Conservation (phyloP, 2,329 filamentous ascomycete genomes). For the Knoxdaviesia proteae region DNA sequence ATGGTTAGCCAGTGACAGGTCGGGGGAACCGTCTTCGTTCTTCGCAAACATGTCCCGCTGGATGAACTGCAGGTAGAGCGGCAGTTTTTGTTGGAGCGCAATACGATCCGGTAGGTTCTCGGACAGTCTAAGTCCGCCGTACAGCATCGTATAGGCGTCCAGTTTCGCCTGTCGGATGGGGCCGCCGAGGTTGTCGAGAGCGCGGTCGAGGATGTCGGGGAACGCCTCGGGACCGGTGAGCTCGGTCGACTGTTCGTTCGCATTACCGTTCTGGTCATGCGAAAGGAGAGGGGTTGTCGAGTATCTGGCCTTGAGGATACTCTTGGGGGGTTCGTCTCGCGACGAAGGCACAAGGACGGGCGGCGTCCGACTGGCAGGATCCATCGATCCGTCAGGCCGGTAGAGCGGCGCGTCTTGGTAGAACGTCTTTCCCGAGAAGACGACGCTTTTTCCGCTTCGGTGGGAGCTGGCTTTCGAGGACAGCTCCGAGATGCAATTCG, state of each 20-base stretch:
- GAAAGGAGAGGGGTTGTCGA: too few species aligned
- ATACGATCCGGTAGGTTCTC: slow-evolving; percentile 61
- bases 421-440: slow-evolving; percentile 34
- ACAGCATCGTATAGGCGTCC: slow-evolving; percentile 72
- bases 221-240: slow-evolving; percentile 26
- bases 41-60: slow-evolving; percentile 56
- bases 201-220: slow-evolving; percentile 65
- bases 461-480: slow-evolving; percentile 20
- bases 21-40: slow-evolving; percentile 30
- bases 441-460: slow-evolving; percentile 30
- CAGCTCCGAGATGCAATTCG: too few species aligned
- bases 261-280: slow-evolving; percentile 8
- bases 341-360: slow-evolving; percentile 19
- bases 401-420: slow-evolving; percentile 32
- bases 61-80: slow-evolving; percentile 60
- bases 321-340: slow-evolving; percentile 27
- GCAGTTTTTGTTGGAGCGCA: slow-evolving; percentile 55
- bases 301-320: slow-evolving; percentile 52
- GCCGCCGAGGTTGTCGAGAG: slow-evolving; percentile 60
- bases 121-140: slow-evolving; percentile 57
- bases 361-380: slow-evolving; percentile 14
- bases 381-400: not conserved
- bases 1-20: slow-evolving; percentile 54
- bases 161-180: slow-evolving; percentile 50
- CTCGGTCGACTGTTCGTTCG: slow-evolving; percentile 20